Percentiles rank a stretch among this genome's conserved stretches.
Conservation (phyloP, 805 yeast species). For the Kodamaea neixiangensis region DNA sequence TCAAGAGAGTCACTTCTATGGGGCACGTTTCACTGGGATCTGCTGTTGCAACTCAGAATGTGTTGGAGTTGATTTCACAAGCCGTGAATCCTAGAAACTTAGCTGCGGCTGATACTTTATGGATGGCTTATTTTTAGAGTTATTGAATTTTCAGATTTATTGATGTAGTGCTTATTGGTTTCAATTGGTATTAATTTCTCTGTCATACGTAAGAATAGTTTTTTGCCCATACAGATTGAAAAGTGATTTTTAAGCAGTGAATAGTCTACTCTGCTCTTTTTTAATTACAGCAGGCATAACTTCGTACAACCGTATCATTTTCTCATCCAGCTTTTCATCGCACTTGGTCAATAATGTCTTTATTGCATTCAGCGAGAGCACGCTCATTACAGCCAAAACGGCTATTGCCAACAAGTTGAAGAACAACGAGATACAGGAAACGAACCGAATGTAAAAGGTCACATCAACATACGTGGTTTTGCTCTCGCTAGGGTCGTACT, state of each 20-base stretch:
- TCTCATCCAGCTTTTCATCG: conserved; percentile 1
- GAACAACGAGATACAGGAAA: conserved; percentile 17
- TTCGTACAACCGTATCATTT: background rate
- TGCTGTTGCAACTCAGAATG: conserved; percentile 82
- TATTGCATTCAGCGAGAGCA: conserved; percentile 1
- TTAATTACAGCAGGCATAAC: background rate
- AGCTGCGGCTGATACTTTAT: conserved; percentile 86
- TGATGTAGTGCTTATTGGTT: no score
- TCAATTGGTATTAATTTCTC: no score
- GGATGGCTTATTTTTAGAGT: conserved; percentile 87
- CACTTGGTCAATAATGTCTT: background rate
- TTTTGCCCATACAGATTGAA: no score
- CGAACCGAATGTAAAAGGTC: conserved; percentile 29
- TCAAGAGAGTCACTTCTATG: conserved; percentile 75
- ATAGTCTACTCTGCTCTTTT: background rate
- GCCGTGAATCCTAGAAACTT: conserved; percentile 94
- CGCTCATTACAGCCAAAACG: background rate
- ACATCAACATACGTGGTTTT: conserved; percentile 24
- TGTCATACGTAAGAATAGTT: no score
- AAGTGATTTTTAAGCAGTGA: background rate
- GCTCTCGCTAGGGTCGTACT: conserved; percentile 18
- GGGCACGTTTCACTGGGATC: conserved; percentile 61
- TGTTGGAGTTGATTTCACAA: conserved; percentile 85
- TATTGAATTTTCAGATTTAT: background rate
- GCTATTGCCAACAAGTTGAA: conserved; percentile 4